Evolutionary conservation across 495 filamentous ascomycete species (phyloP), one percentile per base, ranked within the genome.

Genomic region (Trichoderma reesei): DNA sequence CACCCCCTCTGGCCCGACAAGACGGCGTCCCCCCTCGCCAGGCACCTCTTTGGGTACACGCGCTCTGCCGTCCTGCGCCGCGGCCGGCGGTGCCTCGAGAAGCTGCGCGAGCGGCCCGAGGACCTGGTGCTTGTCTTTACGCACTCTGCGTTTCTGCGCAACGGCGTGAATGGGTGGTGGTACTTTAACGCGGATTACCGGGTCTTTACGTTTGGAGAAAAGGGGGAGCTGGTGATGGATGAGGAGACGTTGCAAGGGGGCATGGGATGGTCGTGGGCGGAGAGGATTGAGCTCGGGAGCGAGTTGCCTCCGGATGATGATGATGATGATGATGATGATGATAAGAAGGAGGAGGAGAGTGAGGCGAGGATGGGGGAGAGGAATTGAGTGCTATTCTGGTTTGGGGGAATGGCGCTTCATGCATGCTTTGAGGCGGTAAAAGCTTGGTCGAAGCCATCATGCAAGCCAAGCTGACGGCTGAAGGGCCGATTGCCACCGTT

Each of bases 101-200:
- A 77, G 62, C 72, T 87, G 42, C 75, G 78, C 54, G 68, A 63
- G 13, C 75, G 84, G 0, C 80, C 80, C 0, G 85, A 87, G 71
- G 85, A 86, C 70, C 79, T 82, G 60, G 80, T 88, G 65, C 72
- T 84, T 6, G 84, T 86, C 1, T 81, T 87, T 5, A 80, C 78
- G 38, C 85, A 88, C 68, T 83, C 83, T 1, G 83, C 78, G 3
- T 87, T 87, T 67, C 67, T 87, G 61, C 67, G 82, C 13, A 59
- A 72, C 18, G 78, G 72, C 5, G 76, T 86, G 33, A 75, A 75
- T 6, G 73, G 78, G 4, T 71, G 72, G 20, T 74, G 72, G 69
- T 86, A 76, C 65, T 76, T 75, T 54, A 88, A 88, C 67, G 85
- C 80, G 7, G 85, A 88, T 67, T 88, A 81, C 67, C 77, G 85